Evolutionary conservation across 2,329 filamentous ascomycete species (phyloP).

Genomic region (Fusarium kyushuense): DNA sequence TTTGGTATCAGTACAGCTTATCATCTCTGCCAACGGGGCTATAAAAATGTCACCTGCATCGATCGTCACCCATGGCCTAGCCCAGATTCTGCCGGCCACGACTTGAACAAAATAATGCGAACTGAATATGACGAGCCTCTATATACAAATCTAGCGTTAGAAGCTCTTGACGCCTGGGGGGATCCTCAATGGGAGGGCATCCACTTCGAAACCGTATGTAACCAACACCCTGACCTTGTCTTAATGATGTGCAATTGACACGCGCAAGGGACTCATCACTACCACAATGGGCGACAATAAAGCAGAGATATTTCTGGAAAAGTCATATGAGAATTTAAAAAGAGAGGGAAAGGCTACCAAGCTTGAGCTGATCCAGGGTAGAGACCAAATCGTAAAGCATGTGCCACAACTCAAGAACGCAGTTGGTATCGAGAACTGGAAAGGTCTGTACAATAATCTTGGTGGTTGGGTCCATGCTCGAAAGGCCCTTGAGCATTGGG

Average conservation of each 20-base stretch:
- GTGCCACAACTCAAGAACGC: constrained; percentile 7
- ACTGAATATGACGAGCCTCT: constrained; percentile 20
- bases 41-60: constrained; percentile 31
- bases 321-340: constrained; percentile 2
- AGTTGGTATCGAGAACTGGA: constrained; percentile 5
- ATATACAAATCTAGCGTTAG: background rate
- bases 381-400: background rate
- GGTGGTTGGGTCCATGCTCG: constrained; percentile 13
- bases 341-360: background rate
- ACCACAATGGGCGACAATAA: constrained; percentile 6
- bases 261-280: background rate
- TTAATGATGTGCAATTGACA: background rate
- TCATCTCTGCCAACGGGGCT: constrained; percentile 27
- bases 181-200: background rate
- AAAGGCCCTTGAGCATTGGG: constrained; percentile 19
- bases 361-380: background rate
- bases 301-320: background rate
- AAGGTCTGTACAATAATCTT: constrained; percentile 9
- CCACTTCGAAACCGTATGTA: background rate
- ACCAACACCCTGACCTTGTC: background rate
- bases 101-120: constrained; percentile 36
- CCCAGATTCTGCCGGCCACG: constrained; percentile 36
- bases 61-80: constrained; percentile 39
- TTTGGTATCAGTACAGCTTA: constrained; percentile 19
- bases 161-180: constrained; percentile 13